phyloP scores from a whole-genome alignment of 23 red algal genomes.

The Gracilariopsis chorda region DNA sequence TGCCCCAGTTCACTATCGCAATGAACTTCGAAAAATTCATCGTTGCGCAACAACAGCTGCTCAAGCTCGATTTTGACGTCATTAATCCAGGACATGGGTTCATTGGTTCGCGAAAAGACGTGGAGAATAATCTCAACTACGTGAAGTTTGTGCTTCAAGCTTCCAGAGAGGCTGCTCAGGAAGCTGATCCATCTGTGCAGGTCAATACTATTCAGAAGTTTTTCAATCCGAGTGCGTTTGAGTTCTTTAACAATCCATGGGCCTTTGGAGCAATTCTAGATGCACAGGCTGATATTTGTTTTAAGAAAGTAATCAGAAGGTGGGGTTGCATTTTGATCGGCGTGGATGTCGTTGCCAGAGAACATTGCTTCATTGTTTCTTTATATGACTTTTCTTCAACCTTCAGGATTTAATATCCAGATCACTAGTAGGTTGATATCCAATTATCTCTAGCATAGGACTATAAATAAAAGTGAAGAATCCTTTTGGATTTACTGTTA shows the following conservation, averaged over 20 bases:
- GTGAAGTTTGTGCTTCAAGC: conserved; percentile 3
- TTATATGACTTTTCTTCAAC: conserved; percentile 8
- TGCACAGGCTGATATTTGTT: neutral
- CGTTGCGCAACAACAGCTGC: neutral
- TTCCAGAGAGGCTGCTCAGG: conserved; percentile 6
- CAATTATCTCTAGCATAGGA: too few species aligned
- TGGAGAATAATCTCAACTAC: conserved; percentile 24
- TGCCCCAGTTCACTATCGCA: conserved; percentile 4
- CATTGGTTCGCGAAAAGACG: neutral
- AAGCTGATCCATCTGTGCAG: neutral
- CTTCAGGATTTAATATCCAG: too few species aligned
- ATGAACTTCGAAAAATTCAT: conserved; percentile 34
- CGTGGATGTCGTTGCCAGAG: neutral
- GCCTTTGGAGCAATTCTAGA: neutral
- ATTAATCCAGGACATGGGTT: conserved; percentile 16
- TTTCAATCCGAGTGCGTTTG: neutral
- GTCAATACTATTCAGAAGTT: neutral
- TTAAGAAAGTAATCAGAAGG: neutral
- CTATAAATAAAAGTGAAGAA: too few species aligned
- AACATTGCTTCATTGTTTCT: neutral
- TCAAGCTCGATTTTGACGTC: neutral
- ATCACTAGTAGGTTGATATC: too few species aligned
- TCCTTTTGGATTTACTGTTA: too few species aligned
- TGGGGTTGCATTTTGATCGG: neutral
- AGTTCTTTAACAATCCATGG: conserved; percentile 17